Evolutionary conservation across 2,329 filamentous ascomycete species (phyloP).

Genomic region (Fusarium robinianum): DNA sequence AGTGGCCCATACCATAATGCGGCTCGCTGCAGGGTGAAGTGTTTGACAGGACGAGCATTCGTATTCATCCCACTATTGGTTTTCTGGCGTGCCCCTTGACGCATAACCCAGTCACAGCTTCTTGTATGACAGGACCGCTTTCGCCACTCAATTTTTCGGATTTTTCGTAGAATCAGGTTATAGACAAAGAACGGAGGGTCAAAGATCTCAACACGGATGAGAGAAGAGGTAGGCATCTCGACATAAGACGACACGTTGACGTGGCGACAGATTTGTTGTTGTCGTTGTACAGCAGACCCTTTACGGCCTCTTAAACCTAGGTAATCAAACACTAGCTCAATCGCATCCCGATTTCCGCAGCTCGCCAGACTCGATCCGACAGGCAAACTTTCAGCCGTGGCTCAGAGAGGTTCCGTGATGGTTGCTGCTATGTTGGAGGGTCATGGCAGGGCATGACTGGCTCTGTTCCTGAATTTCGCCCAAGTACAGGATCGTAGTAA

Average conservation of each 20-base stretch:
- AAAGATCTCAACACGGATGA: conserved; percentile 1
- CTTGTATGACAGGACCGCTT: conserved; percentile 7
- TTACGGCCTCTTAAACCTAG: conserved; percentile 5
- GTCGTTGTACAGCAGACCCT: conserved; percentile 12
- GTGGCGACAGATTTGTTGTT: conserved; percentile 3
- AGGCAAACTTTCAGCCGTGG: conserved; percentile 8
- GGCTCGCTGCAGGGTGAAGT: conserved; percentile 17
- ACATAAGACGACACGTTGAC: conserved; percentile 10
- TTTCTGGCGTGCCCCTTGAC: conserved; percentile 10
- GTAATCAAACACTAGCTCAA: not conserved
- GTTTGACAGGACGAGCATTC: conserved; percentile 16
- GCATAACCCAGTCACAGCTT: conserved; percentile 10
- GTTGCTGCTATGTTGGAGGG: conserved; percentile 5
- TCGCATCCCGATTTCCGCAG: too few relatives aligned
- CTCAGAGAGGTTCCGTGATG: conserved; percentile 5
- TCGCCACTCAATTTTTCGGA: conserved; percentile 3
- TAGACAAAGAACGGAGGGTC: not conserved
- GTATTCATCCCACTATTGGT: conserved; percentile 25
- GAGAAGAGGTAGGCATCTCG: conserved; percentile 9
- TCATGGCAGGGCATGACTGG: not conserved
- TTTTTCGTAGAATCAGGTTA: not conserved
- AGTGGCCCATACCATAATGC: not conserved
- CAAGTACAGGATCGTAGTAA: conserved; percentile 5
- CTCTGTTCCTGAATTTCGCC: conserved; percentile 16
- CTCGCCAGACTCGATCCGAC: too few relatives aligned